Evolutionary conservation across 306 rosid species (phyloP).

Genomic region (Astragalus membranaceus): DNA sequence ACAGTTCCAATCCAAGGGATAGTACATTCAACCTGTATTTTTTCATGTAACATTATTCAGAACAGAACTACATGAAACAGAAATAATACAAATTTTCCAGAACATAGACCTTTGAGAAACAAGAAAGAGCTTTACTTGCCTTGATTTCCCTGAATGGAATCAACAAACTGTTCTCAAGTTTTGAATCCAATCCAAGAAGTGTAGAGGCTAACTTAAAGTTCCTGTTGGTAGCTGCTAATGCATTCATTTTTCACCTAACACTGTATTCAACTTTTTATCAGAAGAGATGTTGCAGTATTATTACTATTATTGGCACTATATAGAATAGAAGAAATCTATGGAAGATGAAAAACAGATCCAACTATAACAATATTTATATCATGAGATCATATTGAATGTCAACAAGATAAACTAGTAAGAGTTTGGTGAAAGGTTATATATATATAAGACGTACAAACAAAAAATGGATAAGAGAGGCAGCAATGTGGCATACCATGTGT

Average conservation of each 20-base stretch:
- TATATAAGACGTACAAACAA: neutral
- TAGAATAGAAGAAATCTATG: neutral
- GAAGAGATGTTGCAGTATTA: slow-evolving; percentile 15
- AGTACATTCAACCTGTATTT: slow-evolving; percentile 87
- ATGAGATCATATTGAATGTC: slow-evolving; percentile 22
- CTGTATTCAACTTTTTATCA: slow-evolving; percentile 15
- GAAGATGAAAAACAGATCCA: slow-evolving; percentile 19
- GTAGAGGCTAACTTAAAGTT: too few relatives aligned
- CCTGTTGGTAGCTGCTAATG: too few relatives aligned
- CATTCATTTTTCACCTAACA: too few relatives aligned
- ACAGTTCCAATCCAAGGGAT: slow-evolving; percentile 22
- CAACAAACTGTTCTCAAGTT: too few relatives aligned
- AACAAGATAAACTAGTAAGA: slow-evolving; percentile 5
- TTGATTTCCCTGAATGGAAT: too few relatives aligned
- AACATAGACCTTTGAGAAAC: neutral
- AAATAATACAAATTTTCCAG: neutral
- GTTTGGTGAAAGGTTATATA: slow-evolving; percentile 17
- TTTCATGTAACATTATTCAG: slow-evolving; percentile 3
- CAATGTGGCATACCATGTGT: slow-evolving; percentile 24
- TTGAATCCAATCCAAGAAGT: too few relatives aligned
- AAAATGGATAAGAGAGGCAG: slow-evolving; percentile 27
- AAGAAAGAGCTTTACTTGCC: slow-evolving; percentile 10
- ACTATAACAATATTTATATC: slow-evolving; percentile 7
- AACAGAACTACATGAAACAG: slow-evolving; percentile 1
- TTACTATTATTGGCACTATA: neutral